These are phyloP conservation scores for Penicillium sp. DNA, from an alignment of 2,329 filamentous ascomycete genomes.

Conservation along the genomic window DNA sequence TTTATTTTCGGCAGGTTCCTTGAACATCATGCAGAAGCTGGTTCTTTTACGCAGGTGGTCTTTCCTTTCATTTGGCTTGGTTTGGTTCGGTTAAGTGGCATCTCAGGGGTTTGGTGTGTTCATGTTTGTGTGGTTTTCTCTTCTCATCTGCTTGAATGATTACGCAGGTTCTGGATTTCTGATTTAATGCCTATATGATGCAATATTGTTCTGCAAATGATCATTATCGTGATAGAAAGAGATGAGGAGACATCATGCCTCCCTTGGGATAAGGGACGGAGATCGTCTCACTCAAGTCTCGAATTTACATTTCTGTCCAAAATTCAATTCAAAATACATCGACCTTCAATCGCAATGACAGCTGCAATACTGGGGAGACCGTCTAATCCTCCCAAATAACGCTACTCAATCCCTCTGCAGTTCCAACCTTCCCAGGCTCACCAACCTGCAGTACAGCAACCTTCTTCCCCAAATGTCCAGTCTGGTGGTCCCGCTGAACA, in stretches of 20 bases:
- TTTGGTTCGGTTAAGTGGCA: slow-evolving; percentile 1
- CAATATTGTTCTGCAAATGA: slow-evolving; percentile 13
- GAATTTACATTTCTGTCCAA: slow-evolving; percentile 3
- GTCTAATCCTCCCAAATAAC: slow-evolving; percentile 36
- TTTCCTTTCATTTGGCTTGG: not conserved
- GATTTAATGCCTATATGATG: slow-evolving; percentile 9
- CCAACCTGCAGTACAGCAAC: slow-evolving; percentile 34
- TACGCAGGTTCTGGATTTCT: not conserved
- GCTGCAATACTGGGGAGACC: not conserved
- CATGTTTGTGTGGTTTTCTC: not conserved
- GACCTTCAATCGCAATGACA: not conserved
- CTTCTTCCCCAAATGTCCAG: slow-evolving; percentile 57
- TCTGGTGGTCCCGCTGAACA: slow-evolving; percentile 59
- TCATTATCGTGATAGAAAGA: slow-evolving; percentile 14
- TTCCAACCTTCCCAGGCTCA: slow-evolving; percentile 25
- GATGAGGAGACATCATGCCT: not conserved
- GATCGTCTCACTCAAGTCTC: not conserved
- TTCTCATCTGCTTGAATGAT: slow-evolving; percentile 9
- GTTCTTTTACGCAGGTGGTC: slow-evolving; percentile 19
- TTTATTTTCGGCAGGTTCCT: slow-evolving; percentile 11
- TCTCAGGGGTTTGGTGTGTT: slow-evolving; percentile 2
- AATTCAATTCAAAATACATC: not conserved
- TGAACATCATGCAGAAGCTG: slow-evolving; percentile 28
- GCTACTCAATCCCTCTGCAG: slow-evolving; percentile 35
- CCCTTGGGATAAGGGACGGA: not conserved